Evolutionary conservation across 1,139 yeast genomes (phyloP).

Genomic region (Sugiyamaella sp.): DNA sequence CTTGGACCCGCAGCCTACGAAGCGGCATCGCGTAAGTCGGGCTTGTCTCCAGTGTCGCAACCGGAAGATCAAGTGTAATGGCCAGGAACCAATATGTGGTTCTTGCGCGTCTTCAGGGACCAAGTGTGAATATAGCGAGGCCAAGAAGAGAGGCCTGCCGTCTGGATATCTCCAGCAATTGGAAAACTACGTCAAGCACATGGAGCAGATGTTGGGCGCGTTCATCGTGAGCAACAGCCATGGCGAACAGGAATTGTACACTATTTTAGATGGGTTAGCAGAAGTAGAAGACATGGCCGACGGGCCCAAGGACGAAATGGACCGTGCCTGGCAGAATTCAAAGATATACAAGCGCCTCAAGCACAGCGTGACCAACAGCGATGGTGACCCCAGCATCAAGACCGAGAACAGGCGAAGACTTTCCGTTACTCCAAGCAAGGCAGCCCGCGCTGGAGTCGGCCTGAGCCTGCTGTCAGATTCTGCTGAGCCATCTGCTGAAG

Average conservation of each 20-base stretch:
- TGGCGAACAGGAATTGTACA: conserved; percentile 15
- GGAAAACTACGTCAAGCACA: conserved; percentile 23
- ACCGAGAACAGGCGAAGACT: conserved; percentile 1
- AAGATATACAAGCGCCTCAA: conserved; percentile 7
- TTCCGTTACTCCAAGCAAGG: conserved; percentile 1
- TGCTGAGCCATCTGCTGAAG: too few species aligned
- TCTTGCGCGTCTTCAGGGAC: conserved; percentile 25
- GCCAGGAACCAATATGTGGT: conserved; percentile 29
- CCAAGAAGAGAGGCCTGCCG: conserved; percentile 30
- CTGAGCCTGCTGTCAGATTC: not conserved
- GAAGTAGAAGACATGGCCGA: conserved; percentile 9
- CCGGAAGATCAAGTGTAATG: conserved; percentile 43
- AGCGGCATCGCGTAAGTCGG: conserved; percentile 37
- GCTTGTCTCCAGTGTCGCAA: conserved; percentile 45
- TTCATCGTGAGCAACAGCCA: conserved; percentile 16
- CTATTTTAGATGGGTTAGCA: conserved; percentile 9
- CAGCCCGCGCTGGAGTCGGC: not conserved
- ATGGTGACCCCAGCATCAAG: not conserved
- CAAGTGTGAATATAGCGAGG: conserved; percentile 29
- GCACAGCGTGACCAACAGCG: not conserved
- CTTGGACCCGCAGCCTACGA: conserved; percentile 14
- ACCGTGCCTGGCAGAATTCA: conserved; percentile 9
- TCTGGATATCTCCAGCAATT: conserved; percentile 30
- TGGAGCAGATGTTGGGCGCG: conserved; percentile 27
- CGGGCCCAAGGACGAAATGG: conserved; percentile 7